Conservation (phyloP, 176 grass and related monocot species). For the Tuctoria greenei region DNA sequence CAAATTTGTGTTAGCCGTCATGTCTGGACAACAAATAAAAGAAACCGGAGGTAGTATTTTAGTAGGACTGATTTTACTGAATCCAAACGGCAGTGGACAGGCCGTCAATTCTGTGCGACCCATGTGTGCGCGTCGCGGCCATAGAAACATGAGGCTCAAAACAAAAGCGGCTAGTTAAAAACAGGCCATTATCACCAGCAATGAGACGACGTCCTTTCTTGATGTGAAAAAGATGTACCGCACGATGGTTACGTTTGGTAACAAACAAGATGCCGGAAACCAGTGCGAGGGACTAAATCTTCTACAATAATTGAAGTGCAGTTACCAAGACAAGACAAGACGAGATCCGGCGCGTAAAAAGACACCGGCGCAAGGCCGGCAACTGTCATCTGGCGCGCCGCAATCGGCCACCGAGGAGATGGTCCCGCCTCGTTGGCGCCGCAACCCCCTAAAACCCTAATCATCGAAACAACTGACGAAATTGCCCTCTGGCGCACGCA, state of each 20-base stretch:
- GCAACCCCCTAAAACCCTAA: conserved; percentile 22
- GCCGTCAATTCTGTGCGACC: not conserved
- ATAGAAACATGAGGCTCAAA: conserved; percentile 17
- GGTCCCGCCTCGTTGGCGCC: not conserved
- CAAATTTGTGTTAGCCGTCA: too few relatives aligned
- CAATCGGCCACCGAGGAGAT: not conserved
- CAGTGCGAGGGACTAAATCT: too few relatives aligned
- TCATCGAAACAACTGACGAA: not conserved
- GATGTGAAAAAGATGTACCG: not conserved
- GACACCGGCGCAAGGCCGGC: not conserved
- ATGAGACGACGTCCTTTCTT: not conserved
- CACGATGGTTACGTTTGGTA: not conserved
- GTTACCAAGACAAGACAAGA: too few relatives aligned
- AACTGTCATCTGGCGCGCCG: conserved; percentile 5
- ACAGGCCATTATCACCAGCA: not conserved
- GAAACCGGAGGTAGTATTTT: too few relatives aligned
- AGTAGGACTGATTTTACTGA: not conserved
- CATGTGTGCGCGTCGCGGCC: not conserved
- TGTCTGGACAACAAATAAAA: too few relatives aligned
- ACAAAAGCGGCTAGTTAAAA: not conserved
- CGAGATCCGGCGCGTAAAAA: not conserved
- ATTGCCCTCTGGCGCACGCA: not conserved
- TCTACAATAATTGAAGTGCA: too few relatives aligned
- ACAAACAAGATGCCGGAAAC: too few relatives aligned
- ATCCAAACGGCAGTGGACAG: not conserved